Evolutionary conservation across 2,329 filamentous ascomycete species (phyloP).

Genomic region (Thermochaetoides dissita): DNA sequence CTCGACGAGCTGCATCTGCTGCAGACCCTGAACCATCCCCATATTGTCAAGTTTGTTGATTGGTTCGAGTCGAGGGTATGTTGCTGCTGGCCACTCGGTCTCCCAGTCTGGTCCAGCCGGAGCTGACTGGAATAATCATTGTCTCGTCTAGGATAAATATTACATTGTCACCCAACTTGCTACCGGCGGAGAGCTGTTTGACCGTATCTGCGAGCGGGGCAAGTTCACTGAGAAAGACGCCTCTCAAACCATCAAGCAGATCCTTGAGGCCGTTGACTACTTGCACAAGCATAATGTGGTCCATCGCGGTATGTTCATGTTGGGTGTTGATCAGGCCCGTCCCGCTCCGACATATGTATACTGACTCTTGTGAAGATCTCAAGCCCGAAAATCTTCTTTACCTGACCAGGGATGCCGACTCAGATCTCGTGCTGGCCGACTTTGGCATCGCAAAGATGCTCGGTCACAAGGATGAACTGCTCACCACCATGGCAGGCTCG

Average conservation of each 20-base stretch:
- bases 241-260: conserved; percentile 86
- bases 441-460: conserved; percentile 99
- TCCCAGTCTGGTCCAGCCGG: background rate
- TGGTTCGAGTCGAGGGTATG: conserved; percentile 96
- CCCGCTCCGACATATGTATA: too few relatives aligned
- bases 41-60: conserved; percentile 94
- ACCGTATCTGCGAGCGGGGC: conserved; percentile 93
- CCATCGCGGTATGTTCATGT: conserved; percentile 56
- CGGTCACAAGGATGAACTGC: conserved; percentile 74
- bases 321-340: too few relatives aligned
- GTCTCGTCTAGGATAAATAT: conserved; percentile 69
- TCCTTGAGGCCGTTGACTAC: conserved; percentile 85
- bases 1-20: conserved; percentile 94
- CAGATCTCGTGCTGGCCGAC: conserved; percentile 83
- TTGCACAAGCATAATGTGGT: conserved; percentile 91
- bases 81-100: conserved; percentile 1
- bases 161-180: conserved; percentile 97
- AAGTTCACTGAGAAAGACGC: conserved; percentile 98
- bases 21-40: conserved; percentile 76
- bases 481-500: conserved; percentile 96
- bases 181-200: conserved; percentile 90
- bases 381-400: conserved; percentile 98
- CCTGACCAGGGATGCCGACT: conserved; percentile 61
- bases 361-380: conserved; percentile 47
- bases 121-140: background rate